These are phyloP conservation scores for Pseudozyma pruni DNA, from an alignment of 1,284 basidiomycete genomes.

Conservation along the genomic window DNA sequence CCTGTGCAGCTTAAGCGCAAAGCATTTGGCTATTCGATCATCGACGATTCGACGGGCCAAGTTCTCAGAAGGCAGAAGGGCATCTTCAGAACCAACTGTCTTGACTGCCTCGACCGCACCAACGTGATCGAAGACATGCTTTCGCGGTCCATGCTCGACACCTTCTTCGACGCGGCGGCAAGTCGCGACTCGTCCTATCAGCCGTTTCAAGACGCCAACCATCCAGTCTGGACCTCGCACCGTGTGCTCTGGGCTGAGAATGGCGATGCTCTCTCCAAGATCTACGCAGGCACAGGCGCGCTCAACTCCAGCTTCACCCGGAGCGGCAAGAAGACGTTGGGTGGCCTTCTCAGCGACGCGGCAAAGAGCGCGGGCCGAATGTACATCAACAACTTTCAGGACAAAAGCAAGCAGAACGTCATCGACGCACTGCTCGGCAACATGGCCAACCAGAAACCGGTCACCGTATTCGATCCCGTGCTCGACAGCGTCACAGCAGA, in stretches of 20 bases:
- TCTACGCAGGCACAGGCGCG: constrained; percentile 96
- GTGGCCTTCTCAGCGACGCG: constrained; percentile 80
- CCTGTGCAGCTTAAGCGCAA: constrained; percentile 73
- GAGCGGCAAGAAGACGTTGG: constrained; percentile 84
- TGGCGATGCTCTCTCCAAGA: constrained; percentile 71
- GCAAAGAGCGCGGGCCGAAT: constrained; percentile 83
- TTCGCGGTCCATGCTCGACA: constrained; percentile 58
- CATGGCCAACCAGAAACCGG: constrained; percentile 84
- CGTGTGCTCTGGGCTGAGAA: constrained; percentile 86
- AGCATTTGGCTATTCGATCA: constrained; percentile 80
- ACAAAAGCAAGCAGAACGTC: constrained; percentile 90
- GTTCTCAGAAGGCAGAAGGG: constrained; percentile 75
- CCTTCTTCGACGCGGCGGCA: constrained; percentile 46
- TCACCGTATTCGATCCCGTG: constrained; percentile 92
- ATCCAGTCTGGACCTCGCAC: constrained; percentile 83
- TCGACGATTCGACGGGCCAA: constrained; percentile 72
- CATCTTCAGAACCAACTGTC: constrained; percentile 91
- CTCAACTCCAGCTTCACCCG: constrained; percentile 95
- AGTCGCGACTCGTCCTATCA: constrained; percentile 33
- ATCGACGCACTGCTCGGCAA: constrained; percentile 97
- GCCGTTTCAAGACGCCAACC: constrained; percentile 22
- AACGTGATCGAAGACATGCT: constrained; percentile 88
- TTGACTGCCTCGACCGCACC: constrained; percentile 97
- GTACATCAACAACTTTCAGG: constrained; percentile 98
- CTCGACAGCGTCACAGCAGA: constrained; percentile 82